Percentiles rank a stretch among this genome's conserved stretches.
These are phyloP conservation scores for Fusarium multiceps DNA, from an alignment of 2,329 filamentous ascomycete genomes.

Conservation along the genomic window DNA sequence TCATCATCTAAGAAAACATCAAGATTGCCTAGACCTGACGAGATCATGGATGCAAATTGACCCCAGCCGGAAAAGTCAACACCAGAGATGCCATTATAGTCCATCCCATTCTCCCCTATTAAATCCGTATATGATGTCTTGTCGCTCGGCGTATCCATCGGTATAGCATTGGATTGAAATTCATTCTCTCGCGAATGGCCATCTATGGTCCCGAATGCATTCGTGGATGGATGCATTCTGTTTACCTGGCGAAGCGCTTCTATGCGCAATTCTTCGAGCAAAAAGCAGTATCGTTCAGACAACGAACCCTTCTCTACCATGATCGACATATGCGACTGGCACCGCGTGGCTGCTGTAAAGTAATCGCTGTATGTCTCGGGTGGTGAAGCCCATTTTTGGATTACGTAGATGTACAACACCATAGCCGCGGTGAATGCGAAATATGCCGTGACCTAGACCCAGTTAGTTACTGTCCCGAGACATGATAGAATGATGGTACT, in stretches of 20 bases:
- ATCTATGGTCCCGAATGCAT: conserved; percentile 6
- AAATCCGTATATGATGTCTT: conserved; percentile 40
- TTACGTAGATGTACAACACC: conserved; percentile 44
- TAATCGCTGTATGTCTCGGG: conserved; percentile 36
- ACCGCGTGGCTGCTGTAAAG: conserved; percentile 35
- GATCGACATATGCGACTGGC: conserved; percentile 39
- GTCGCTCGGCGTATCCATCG: conserved; percentile 31
- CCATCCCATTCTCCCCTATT: conserved; percentile 34
- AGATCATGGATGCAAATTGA: conserved; percentile 45
- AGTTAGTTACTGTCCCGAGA: neutral
- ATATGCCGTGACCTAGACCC: conserved; percentile 37
- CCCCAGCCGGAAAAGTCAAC: conserved; percentile 40
- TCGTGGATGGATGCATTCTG: conserved; percentile 29
- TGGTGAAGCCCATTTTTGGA: conserved; percentile 39
- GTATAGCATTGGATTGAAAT: conserved; percentile 17
- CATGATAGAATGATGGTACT: too few species aligned
- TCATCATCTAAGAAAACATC: conserved; percentile 42
- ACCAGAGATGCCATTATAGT: conserved; percentile 40
- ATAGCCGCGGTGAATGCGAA: conserved; percentile 44
- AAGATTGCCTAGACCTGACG: conserved; percentile 42
- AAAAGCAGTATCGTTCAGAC: conserved; percentile 40
- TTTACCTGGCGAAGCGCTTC: conserved; percentile 41
- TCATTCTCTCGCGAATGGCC: conserved; percentile 12
- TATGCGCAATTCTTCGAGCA: conserved; percentile 38
- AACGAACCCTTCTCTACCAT: conserved; percentile 42